These are phyloP conservation scores for Boletus mariae DNA, from an alignment of 1,284 basidiomycete genomes.

Conservation along the genomic window DNA sequence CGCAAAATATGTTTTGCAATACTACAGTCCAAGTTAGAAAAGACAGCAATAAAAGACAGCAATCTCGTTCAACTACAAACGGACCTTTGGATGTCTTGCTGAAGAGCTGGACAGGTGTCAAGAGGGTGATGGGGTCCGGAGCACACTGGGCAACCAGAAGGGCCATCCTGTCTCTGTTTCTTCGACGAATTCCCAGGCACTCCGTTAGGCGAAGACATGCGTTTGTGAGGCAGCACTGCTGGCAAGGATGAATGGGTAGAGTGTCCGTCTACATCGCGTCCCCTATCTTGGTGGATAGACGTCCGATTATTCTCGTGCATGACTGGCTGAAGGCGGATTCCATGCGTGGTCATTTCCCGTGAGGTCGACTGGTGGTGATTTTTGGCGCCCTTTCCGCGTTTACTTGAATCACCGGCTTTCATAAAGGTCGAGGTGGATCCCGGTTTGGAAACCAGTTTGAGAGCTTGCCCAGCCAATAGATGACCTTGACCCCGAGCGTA, in stretches of 20 bases:
- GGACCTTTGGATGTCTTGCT: conserved; percentile 50
- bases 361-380: background rate
- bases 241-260: conserved; percentile 2
- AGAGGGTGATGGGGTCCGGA: conserved; percentile 41
- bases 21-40: conserved; percentile 31
- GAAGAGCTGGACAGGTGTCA: conserved; percentile 51
- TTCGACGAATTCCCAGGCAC: conserved; percentile 33
- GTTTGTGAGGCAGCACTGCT: conserved; percentile 35
- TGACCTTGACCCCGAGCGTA: conserved; percentile 48
- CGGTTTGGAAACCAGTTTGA: conserved; percentile 42
- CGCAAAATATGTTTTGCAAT: conserved; percentile 46
- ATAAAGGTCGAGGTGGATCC: conserved; percentile 1
- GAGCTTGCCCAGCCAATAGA: conserved; percentile 59
- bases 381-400: background rate
- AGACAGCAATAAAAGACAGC: background rate
- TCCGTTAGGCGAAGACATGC: conserved; percentile 32
- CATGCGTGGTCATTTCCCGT: conserved; percentile 1
- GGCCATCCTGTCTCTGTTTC: conserved; percentile 32
- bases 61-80: conserved; percentile 7
- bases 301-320: background rate
- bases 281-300: conserved; percentile 1
- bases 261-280: background rate
- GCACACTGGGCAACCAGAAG: conserved; percentile 45
- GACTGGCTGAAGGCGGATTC: background rate
- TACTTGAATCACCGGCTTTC: conserved; percentile 1